These are phyloP conservation scores for Salix koriyanagi DNA, from an alignment of 345 rosid genomes.

Conservation along the genomic window DNA sequence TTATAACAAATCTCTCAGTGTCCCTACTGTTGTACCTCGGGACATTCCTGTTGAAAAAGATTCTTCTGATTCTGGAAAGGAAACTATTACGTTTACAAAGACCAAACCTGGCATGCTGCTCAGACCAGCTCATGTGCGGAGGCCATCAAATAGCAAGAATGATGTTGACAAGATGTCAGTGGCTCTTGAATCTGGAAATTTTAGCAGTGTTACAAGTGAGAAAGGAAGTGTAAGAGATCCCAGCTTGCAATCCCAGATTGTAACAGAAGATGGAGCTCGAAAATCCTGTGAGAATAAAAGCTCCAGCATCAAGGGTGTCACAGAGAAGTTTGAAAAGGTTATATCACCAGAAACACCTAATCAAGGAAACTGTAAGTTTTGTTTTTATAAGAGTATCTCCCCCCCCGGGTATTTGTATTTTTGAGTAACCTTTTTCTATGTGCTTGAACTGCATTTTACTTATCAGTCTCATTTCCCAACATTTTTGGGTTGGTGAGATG, in stretches of 20 bases:
- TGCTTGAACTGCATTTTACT: not conserved
- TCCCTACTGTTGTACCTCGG: constrained; percentile 34
- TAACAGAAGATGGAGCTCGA: constrained; percentile 16
- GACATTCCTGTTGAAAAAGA: constrained; percentile 52
- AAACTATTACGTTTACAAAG: constrained; percentile 72
- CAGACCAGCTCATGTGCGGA: constrained; percentile 73
- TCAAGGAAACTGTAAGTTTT: constrained; percentile 56
- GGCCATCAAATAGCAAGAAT: constrained; percentile 44
- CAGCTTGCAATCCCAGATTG: constrained; percentile 21
- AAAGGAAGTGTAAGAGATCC: constrained; percentile 31
- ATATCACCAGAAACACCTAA: constrained; percentile 42
- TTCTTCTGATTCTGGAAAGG: constrained; percentile 42
- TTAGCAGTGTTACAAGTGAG: constrained; percentile 20
- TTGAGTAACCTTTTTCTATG: not conserved
- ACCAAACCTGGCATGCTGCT: constrained; percentile 93
- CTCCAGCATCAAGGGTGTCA: constrained; percentile 36
- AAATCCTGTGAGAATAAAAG: constrained; percentile 39
- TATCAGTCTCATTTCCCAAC: not conserved
- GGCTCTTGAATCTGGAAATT: constrained; percentile 41
- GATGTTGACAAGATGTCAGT: constrained; percentile 47
- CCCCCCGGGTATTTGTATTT: not conserved
- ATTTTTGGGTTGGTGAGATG: no score
- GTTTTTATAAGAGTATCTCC: constrained; percentile 4
- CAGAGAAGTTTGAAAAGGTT: constrained; percentile 44
- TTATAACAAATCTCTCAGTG: constrained; percentile 37